A percentile compares a stretch with the other conserved stretches of the same genome.
Evolutionary conservation across 805 yeast genomes (phyloP).

Genomic region (Pichia sporocuriosa): DNA sequence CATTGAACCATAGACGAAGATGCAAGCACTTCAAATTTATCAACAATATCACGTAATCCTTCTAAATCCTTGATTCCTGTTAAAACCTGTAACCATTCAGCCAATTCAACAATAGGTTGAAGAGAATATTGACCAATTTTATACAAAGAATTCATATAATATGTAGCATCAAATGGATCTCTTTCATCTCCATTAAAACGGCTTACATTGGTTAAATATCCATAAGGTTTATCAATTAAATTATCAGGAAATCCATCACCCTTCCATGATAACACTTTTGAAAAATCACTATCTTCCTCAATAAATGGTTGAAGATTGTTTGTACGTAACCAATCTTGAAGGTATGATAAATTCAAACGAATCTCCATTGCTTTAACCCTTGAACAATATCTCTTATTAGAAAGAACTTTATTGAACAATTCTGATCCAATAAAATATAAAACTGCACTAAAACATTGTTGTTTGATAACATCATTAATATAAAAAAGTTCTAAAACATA

Average conservation of each 20-base stretch:
- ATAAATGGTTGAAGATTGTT: slow-evolving; percentile 46
- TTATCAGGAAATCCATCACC: slow-evolving; percentile 29
- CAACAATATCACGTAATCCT: slow-evolving; percentile 46
- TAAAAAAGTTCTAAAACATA: slow-evolving; percentile 79
- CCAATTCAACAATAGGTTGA: slow-evolving; percentile 65
- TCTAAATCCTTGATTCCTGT: slow-evolving; percentile 54
- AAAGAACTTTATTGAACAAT: slow-evolving; percentile 65
- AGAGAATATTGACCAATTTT: slow-evolving; percentile 62
- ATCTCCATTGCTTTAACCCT: slow-evolving; percentile 86
- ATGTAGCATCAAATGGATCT: slow-evolving; percentile 44
- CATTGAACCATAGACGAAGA: slow-evolving; percentile 65
- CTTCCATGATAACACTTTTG: slow-evolving; percentile 16
- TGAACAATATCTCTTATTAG: slow-evolving; percentile 63
- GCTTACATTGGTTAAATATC: slow-evolving; percentile 24
- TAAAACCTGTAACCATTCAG: slow-evolving; percentile 89
- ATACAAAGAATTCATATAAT: slow-evolving; percentile 58
- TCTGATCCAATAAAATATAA: slow-evolving; percentile 70
- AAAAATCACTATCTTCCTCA: slow-evolving; percentile 22
- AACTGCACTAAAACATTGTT: slow-evolving; percentile 72
- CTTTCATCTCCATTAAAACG: slow-evolving; percentile 25
- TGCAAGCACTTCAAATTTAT: slow-evolving; percentile 50
- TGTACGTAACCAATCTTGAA: slow-evolving; percentile 90
- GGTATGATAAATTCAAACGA: slow-evolving; percentile 71
- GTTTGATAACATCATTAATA: slow-evolving; percentile 69
- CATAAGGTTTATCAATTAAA: slow-evolving; percentile 19